A percentile compares a stretch with the other conserved stretches of the same genome.
Conservation (phyloP, 768 basidiomycete species). For the Crepidotus variabilis region DNA sequence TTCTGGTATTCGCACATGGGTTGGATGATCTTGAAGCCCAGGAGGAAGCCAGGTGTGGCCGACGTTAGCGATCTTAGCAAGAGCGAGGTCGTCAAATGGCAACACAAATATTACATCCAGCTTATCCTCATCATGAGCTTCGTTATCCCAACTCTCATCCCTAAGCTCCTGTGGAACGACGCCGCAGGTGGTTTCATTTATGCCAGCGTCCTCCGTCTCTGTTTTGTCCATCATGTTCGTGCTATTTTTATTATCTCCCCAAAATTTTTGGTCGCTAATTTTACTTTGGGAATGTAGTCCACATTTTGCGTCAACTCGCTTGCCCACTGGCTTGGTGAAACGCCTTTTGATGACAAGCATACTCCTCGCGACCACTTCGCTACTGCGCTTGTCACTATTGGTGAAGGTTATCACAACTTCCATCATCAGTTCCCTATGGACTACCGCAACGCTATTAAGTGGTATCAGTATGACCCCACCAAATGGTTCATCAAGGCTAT, state of each 20-base stretch:
- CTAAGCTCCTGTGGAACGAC: constrained; percentile 83
- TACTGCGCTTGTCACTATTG: constrained; percentile 87
- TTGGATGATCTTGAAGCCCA: constrained; percentile 93
- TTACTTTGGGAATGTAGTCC: constrained; percentile 47
- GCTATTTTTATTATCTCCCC: constrained; percentile 5
- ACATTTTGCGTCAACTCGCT: constrained; percentile 98
- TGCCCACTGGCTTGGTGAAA: constrained; percentile 93
- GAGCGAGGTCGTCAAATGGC: constrained; percentile 81
- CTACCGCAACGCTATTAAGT: constrained; percentile 93
- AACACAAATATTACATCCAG: constrained; percentile 74
- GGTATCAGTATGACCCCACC: constrained; percentile 92
- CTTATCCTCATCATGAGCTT: constrained; percentile 72
- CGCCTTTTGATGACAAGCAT: constrained; percentile 94
- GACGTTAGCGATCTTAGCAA: constrained; percentile 85
- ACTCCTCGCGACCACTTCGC: constrained; percentile 86
- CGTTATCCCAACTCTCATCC: constrained; percentile 70
- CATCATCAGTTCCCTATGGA: constrained; percentile 98
- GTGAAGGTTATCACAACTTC: constrained; percentile 98
- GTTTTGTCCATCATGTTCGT: constrained; percentile 86
- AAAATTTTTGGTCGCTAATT: neutral
- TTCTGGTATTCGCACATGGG: constrained; percentile 85
- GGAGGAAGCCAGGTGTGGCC: constrained; percentile 84
- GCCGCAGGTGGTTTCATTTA: constrained; percentile 83
- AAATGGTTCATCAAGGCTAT: constrained; percentile 85
- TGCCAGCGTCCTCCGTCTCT: constrained; percentile 72